These are phyloP conservation scores for Kodamaea sp. DNA, from an alignment of 1,139 yeast genomes.

Conservation along the genomic window DNA sequence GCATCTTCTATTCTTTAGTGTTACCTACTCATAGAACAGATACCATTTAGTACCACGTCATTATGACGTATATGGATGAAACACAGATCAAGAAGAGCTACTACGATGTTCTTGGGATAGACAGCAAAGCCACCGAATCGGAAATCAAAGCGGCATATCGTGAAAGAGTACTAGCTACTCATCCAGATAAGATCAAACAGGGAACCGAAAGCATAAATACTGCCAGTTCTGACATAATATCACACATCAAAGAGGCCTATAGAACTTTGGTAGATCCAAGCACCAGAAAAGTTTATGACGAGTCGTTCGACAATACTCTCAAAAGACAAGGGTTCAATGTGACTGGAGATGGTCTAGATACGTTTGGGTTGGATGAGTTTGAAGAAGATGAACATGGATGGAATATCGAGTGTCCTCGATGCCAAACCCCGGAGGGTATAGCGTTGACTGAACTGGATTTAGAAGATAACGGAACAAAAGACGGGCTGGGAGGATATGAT, in stretches of 20 bases:
- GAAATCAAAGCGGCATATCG: conserved; percentile 66
- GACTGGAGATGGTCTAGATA: conserved; percentile 68
- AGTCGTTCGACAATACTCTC: conserved; percentile 34
- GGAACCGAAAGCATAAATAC: conserved; percentile 10
- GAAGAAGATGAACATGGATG: conserved; percentile 30
- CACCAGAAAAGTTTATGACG: conserved; percentile 50
- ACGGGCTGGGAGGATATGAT: conserved; percentile 60
- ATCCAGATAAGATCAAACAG: conserved; percentile 66
- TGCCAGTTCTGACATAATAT: conserved; percentile 23
- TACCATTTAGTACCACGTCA: background rate
- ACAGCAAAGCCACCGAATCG: conserved; percentile 29
- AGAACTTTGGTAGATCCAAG: conserved; percentile 43
- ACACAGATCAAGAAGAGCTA: conserved; percentile 17
- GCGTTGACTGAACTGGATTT: conserved; percentile 61
- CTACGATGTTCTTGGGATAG: conserved; percentile 58
- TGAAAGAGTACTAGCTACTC: conserved; percentile 55
- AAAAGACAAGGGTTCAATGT: conserved; percentile 52
- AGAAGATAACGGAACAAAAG: conserved; percentile 48
- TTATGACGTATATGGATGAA: conserved; percentile 9
- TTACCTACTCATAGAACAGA: no score
- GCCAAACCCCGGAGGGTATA: conserved; percentile 59
- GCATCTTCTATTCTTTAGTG: no score
- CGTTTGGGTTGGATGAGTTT: conserved; percentile 64
- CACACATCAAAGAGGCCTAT: conserved; percentile 62
- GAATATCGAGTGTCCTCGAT: conserved; percentile 70